Base-by-base conservation (phyloP, 768 basidiomycete species). In the Hericium alpestre region DNA sequence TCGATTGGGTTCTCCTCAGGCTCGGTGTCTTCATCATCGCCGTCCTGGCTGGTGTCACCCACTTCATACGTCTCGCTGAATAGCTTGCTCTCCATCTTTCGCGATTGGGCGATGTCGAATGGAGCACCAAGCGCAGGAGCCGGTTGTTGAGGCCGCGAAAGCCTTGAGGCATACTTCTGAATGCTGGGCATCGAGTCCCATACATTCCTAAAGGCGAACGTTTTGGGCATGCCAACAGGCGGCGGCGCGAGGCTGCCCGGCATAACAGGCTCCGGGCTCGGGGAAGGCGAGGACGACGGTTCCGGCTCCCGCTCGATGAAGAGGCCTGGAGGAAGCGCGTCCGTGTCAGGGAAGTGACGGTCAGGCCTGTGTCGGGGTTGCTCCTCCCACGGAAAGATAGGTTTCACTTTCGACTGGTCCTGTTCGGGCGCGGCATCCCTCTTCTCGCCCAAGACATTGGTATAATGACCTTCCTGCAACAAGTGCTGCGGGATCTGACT, bases 371-470 rank as follows among this genome's bases (percentile, higher is more conserved):
- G 77, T 37, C 87, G 81, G 12, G 80, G 84, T 63, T 80, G 79
- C 58, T 83, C 79, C 67, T 99, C 95, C 95, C 95, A 99, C n/a
- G 95, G 93, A 70, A 99, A 98, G 38, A 96, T 75, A 38, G 78
- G 73, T 59, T 84, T 85, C 20, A 94, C 80, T 65, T 88, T 88
- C 23, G 71, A 71, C 25, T 74, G 78, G 66, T 93, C 89, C 3
- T 93, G 90, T 61, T 75, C 78, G 32, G 67, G 61, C n/a, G 68
- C 63, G 40, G 71, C 72, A 22, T 78, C 77, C n/a, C 78, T 78
- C 1, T 75, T 76, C 5, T 65, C 65, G 9, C 71, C 69, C n/a
- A 69, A 67, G 18, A 87, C 82, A 64, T 79, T 79, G 15, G 78
- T 75, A 71, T 94, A 90, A 65, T 90, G 81, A 8, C 89, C 87